A percentile compares a stretch with the other conserved stretches of the same genome.
Conservation (phyloP, 192 early-diverging fungal genomes). For the Coemansia sp. region DNA sequence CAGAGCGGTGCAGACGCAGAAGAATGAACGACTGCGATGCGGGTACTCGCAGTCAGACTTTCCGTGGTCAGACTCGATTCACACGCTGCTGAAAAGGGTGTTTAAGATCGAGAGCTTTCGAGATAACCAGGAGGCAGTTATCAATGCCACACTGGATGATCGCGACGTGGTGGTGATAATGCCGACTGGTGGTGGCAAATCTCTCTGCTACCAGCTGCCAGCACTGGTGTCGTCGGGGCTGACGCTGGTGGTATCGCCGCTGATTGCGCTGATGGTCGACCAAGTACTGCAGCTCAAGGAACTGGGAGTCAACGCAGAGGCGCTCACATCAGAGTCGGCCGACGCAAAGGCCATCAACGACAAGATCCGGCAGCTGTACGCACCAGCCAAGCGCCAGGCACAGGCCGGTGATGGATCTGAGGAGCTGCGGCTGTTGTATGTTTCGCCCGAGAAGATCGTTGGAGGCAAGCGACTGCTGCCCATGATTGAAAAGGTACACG, state of each 20-base stretch:
- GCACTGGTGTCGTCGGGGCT: conserved; percentile 43
- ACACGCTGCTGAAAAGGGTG: conserved; percentile 35
- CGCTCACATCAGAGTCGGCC: conserved; percentile 49
- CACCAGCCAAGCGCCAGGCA: conserved; percentile 6
- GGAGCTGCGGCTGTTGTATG: conserved; percentile 51
- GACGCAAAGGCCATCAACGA: conserved; percentile 39
- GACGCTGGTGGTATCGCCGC: conserved; percentile 60
- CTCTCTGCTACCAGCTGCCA: conserved; percentile 60
- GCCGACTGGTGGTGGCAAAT: conserved; percentile 60
- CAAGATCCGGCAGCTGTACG: conserved; percentile 25
- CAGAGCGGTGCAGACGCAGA: conserved; percentile 14
- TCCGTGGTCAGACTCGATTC: conserved; percentile 57
- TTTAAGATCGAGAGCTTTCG: conserved; percentile 57
- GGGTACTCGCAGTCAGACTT: conserved; percentile 53
- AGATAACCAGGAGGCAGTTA: conserved; percentile 51
- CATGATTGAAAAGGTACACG: conserved; percentile 50
- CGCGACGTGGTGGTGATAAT: conserved; percentile 57
- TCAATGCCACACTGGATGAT: conserved; percentile 61
- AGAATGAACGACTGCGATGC: conserved; percentile 26
- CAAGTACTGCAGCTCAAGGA: conserved; percentile 56
- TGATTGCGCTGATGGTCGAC: conserved; percentile 60
- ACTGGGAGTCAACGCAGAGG: conserved; percentile 38
- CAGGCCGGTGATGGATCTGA: not conserved
- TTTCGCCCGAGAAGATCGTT: conserved; percentile 59
- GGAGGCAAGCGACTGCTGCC: conserved; percentile 49